Conservation (phyloP, 1,284 basidiomycete genomes). For the Rhizopogon parksii region DNA sequence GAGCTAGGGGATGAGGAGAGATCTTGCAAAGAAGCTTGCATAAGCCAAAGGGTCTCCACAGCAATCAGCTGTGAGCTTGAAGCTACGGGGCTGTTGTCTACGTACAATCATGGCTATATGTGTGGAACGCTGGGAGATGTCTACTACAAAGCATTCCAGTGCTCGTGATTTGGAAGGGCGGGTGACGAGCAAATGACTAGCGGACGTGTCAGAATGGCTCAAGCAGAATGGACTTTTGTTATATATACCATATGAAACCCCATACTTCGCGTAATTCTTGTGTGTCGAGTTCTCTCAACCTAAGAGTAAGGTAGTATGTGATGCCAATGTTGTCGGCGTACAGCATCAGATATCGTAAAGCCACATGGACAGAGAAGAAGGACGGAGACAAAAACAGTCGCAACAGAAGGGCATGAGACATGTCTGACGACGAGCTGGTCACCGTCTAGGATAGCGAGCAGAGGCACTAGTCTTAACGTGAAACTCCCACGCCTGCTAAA, state of each 20-base stretch:
- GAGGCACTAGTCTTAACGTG: background rate
- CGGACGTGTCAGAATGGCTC: conserved; percentile 13
- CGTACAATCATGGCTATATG: conserved; percentile 91
- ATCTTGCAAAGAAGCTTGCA: conserved; percentile 92
- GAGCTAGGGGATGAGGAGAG: conserved; percentile 65
- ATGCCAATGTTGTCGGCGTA: conserved; percentile 94
- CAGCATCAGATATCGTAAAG: conserved; percentile 79
- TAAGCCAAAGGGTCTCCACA: conserved; percentile 88
- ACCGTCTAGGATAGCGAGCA: conserved; percentile 9
- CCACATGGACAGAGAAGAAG: conserved; percentile 89
- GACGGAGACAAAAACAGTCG: conserved; percentile 85
- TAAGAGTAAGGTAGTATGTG: conserved; percentile 87
- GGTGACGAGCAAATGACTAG: conserved; percentile 86
- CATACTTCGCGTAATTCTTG: conserved; percentile 89
- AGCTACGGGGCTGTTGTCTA: conserved; percentile 18
- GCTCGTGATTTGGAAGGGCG: conserved; percentile 85
- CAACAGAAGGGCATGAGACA: conserved; percentile 77
- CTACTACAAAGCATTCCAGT: conserved; percentile 86
- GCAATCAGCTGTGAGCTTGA: conserved; percentile 14
- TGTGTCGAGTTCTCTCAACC: conserved; percentile 72
- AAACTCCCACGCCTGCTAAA: conserved; percentile 21
- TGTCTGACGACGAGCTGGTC: conserved; percentile 15
- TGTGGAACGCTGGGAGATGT: conserved; percentile 80
- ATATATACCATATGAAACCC: conserved; percentile 87
- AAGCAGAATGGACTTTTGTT: conserved; percentile 9